Evolutionary conservation across 2,329 filamentous ascomycete genomes (phyloP).

Genomic region (Leptographium galeiforme): DNA sequence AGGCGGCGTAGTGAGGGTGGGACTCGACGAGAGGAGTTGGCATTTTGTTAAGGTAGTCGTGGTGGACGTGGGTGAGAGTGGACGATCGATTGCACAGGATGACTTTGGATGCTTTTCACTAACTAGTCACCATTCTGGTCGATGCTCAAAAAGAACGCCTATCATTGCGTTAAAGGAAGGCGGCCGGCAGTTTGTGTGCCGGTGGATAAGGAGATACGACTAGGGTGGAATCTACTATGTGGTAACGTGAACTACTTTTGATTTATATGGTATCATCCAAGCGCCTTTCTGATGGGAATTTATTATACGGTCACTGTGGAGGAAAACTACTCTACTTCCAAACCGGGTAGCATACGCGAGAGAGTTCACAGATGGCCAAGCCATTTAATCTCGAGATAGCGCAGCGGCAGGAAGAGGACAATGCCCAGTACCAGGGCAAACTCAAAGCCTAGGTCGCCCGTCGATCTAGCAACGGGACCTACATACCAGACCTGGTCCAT

Average conservation of each 20-base stretch:
- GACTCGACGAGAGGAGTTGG: conserved; percentile 2
- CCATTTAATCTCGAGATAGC: not conserved
- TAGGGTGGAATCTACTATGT: too few species aligned
- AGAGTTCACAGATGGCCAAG: not conserved
- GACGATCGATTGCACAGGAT: not conserved
- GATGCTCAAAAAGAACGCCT: not conserved
- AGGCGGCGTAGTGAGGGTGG: conserved; percentile 11
- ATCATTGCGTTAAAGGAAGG: not conserved
- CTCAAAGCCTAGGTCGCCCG: conserved; percentile 32
- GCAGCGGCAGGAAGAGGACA: not conserved
- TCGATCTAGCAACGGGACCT: conserved; percentile 26
- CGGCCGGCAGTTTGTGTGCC: not conserved
- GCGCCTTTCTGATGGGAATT: too few species aligned
- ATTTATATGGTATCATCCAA: too few species aligned
- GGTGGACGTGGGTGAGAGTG: not conserved
- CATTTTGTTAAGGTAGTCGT: not conserved
- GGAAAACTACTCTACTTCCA: not conserved
- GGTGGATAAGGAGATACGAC: not conserved
- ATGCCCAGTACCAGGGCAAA: conserved; percentile 21
- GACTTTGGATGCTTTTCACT: too few species aligned
- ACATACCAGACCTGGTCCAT: conserved; percentile 30
- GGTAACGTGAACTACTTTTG: too few species aligned
- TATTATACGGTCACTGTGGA: too few species aligned
- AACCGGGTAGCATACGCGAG: not conserved
- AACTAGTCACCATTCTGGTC: too few species aligned